These are phyloP conservation scores for Puccinia sorghi DNA, from an alignment of 1,284 basidiomycete species.

Conservation along the genomic window DNA sequence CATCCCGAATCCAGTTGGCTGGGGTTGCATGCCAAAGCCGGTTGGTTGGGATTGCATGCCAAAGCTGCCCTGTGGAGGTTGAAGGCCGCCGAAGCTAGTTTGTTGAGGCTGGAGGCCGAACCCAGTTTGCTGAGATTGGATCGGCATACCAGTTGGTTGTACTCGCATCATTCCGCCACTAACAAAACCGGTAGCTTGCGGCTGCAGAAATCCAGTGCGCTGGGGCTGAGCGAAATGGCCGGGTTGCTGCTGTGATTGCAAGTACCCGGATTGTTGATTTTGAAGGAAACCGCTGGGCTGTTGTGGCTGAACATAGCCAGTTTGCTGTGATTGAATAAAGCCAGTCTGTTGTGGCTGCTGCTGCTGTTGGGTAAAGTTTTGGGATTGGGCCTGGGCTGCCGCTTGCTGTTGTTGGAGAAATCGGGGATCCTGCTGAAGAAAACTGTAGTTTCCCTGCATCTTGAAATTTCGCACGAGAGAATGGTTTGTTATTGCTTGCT, in stretches of 20 bases:
- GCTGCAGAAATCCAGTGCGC: constrained; percentile 34
- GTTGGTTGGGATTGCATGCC: constrained; percentile 33
- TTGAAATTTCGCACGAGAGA: not conserved
- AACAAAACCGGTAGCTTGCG: constrained; percentile 42
- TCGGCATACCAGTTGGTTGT: constrained; percentile 31
- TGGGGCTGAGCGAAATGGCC: constrained; percentile 33
- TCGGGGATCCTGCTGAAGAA: constrained; percentile 50
- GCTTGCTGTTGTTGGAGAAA: constrained; percentile 49
- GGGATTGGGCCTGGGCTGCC: constrained; percentile 18
- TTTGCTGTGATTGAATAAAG: constrained; percentile 16
- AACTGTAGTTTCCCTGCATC: constrained; percentile 49
- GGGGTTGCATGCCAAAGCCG: constrained; percentile 24
- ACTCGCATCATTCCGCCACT: constrained; percentile 34
- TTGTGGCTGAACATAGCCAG: constrained; percentile 7
- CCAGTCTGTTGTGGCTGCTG: constrained; percentile 29
- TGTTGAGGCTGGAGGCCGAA: constrained; percentile 36
- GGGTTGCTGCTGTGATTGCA: constrained; percentile 37
- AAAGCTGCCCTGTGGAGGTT: constrained; percentile 41
- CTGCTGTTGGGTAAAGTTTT: constrained; percentile 4
- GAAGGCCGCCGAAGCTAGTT: constrained; percentile 31
- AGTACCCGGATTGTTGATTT: constrained; percentile 31
- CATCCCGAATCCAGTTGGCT: constrained; percentile 41
- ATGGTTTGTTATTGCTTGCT: not conserved
- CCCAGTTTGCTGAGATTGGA: constrained; percentile 35
- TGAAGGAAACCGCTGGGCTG: constrained; percentile 1